Base-by-base conservation (phyloP, 2,329 filamentous ascomycete genomes). In the Stagonosporopsis cucurbitacearum region DNA sequence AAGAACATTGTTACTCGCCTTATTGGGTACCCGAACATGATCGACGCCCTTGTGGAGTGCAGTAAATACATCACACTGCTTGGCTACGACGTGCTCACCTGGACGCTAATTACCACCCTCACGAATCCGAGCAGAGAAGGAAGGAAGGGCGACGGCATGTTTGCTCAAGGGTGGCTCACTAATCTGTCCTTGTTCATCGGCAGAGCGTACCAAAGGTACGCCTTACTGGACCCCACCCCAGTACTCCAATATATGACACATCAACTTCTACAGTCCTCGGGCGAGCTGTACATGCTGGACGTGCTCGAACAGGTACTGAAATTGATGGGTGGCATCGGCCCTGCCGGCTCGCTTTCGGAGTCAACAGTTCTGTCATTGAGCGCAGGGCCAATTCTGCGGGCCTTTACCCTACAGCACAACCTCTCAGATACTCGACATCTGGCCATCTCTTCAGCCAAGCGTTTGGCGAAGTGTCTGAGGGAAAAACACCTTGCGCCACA, bases 1-100 rank as follows among this genome's bases (percentile, higher is more conserved):
- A 88, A 88, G 67, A 90, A 94, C 53, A 92, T 93, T 6, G 86
- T 99, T 54, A 88, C 88, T 59, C 93, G 97, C 74, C 91, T 97
- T 56, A 93, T 99, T 75, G 88, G 90, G 0, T 99, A 99, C 73
- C 90, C 90, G 71, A 99, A 98, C 71, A 84, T 99, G 58, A 96
- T 96, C 53, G 91, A 96, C 59, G 91, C 92, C 5, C 91, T 99
- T 58, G 93, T 98, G 13, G 92, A 97, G 72, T 97, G 93, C 69
- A 92, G 91, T 35, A 89, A 91, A 67, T 97, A 97, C 73, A 97
- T 98, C 66, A 96, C 94, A 1, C 88, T 91, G 50, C 80, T 99
- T 33, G 94, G 91, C 0, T 96, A 96, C 72, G 95, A 99, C 74
- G 91, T 96, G 28, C 81, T 99, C 40, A 90, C 92, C 3, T 99